Base-by-base conservation (phyloP, 2,329 filamentous ascomycete species). In the Paecilomyces sp. region DNA sequence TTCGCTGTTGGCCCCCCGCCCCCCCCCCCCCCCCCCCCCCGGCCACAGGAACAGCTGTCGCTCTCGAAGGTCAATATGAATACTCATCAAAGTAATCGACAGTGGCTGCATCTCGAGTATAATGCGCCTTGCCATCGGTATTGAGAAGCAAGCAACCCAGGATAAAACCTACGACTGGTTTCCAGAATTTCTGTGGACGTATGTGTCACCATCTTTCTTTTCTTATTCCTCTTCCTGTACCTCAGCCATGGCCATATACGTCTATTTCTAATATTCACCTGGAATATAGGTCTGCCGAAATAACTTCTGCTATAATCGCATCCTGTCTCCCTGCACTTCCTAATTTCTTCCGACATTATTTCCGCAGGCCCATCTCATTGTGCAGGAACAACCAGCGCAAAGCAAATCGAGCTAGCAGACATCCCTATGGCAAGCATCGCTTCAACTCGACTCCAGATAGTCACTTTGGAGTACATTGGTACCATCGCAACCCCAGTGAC, bases 151-250 rank as follows among this genome's bases (percentile, higher is more conserved):
- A 12, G 36, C 55, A 51, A 64, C 57, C 18, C 30, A 55, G 1
- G 67, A 68, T 57, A 65, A 63, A 53, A 68, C 66, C 3, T 62
- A 66, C 18, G 65, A 65, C 56, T 67, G 66, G 62, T 68, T 68
- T 47, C 62, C 65, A 11, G 62, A 65, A 36, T 64, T 67, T 30
- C 56, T 70, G 3, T 69, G 68, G 68, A 68, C 67, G 67, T 68
- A 62, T 60, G 65, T 58, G 2, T n/a, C 15, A 4, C 9, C 47
- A 24, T 25, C 56, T 6, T 41, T 18, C 9, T 24, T 34, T 47
- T n/a, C 9, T 24, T 34, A 30, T n/a, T 11, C 41, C 22, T 47
- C 6, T 18, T 11, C 31, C 11, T 33, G 11, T 3, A 28, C 25
- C 6, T 28, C 25, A 28, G 25, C 25, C 30, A 31, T 31, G 22